Evolutionary conservation across 2,329 filamentous ascomycete species (phyloP), one percentile per base, ranked within the genome.

Genomic region (Nemania sp.): DNA sequence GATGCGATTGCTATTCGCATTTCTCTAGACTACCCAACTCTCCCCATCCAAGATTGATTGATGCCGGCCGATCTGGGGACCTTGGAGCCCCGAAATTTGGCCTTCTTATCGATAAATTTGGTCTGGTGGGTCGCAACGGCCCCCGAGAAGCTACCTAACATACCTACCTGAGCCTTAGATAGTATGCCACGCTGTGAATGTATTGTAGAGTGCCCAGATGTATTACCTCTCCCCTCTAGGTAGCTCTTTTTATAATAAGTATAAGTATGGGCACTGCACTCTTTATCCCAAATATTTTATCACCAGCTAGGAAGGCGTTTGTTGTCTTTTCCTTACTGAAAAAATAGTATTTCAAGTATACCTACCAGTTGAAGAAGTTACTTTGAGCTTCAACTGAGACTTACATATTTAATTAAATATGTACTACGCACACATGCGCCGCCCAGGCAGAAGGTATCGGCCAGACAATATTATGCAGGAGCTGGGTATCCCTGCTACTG

Each of bases 91-190:
- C 64, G 71, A 75, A 74, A 73, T 72, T 73, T 75, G 62, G 69
- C 8, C 7, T 6, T 22, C 4, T 29, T 76, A 77, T 77, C 75
- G 75, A 77, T 77, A 76, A 70, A 26, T 1, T 26, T 11, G 2
- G 43, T 45, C 15, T n/a, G n/a, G n/a, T n/a, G n/a, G n/a, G 41
- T 18, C 15, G 41, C n/a, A 51, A 8, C 11, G n/a, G 18, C 20
- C 15, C 1, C 20, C n/a, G n/a, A n/a, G n/a, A n/a, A 58, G n/a
- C 41, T 49, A 47, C 56, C 29, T 54, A 13, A 32, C 32, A 58
- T 66, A 68, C 32, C 11, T 41, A 15, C 13, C 8, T 13, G 38
- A 15, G 5, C 38, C 38, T 18, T 41, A 41, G 38, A 15, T 5
- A 15, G 38, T 41, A 22, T 11, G 10, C 20, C 45, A 24, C 20